Percentiles rank a stretch among this genome's conserved stretches.
phyloP scores from a whole-genome alignment of 352 stramenopile genomes.

The Achlya hypogyna region DNA sequence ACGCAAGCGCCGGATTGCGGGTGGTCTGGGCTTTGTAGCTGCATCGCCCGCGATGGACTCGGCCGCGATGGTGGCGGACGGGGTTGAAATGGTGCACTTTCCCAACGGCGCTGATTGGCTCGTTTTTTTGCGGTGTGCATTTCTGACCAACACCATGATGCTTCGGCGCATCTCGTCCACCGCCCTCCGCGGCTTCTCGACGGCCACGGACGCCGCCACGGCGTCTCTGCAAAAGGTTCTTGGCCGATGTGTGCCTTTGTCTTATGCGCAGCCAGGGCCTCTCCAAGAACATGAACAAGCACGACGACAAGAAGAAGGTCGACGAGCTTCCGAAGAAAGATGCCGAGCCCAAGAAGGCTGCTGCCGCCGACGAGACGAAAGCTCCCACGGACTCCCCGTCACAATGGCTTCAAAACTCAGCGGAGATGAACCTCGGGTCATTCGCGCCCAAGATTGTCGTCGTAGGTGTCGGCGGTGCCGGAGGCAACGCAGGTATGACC shows the following conservation, averaged over 20 bases:
- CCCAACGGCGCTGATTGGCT: neutral
- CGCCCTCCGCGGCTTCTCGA: conserved; percentile 7
- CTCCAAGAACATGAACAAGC: conserved; percentile 16
- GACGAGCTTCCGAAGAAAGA: neutral
- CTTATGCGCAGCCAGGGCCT: conserved; percentile 11
- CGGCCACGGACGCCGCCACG: conserved; percentile 9
- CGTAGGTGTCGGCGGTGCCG: conserved; percentile 77
- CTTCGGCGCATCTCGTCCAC: neutral
- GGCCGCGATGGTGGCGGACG: too few species aligned
- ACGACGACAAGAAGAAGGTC: neutral
- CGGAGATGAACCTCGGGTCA: conserved; percentile 36
- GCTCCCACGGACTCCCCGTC: neutral
- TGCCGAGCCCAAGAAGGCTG: neutral
- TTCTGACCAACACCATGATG: neutral
- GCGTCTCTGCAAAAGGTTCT: conserved; percentile 20
- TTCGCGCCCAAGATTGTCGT: conserved; percentile 84
- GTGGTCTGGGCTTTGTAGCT: too few species aligned
- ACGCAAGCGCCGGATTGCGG: too few species aligned
- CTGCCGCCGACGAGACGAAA: neutral
- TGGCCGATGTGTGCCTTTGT: neutral
- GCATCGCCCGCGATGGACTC: too few species aligned
- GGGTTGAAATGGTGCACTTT: neutral
- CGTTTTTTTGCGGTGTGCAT: conserved; percentile 8
- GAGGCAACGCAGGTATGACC: conserved; percentile 70
- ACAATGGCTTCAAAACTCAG: conserved; percentile 17